Conservation (phyloP, 352 stramenopile species). For the Plasmopara halstedii region DNA sequence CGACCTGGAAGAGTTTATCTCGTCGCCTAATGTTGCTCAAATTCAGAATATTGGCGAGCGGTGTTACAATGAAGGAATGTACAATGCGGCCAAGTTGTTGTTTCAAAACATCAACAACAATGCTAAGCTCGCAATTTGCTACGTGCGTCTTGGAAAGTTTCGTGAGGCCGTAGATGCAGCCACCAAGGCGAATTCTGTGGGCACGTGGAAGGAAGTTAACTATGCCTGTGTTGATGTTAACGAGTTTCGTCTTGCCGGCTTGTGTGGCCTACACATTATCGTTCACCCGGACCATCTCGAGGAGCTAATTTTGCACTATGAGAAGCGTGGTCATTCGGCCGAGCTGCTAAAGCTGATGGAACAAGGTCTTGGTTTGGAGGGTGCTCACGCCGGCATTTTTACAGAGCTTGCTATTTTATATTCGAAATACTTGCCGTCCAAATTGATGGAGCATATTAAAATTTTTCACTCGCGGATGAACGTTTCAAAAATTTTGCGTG, state of each 20-base stretch:
- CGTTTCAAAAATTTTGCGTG: conserved; percentile 95
- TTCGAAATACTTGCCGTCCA: conserved; percentile 98
- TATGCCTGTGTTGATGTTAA: conserved; percentile 96
- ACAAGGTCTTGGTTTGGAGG: conserved; percentile 97
- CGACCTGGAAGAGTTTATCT: conserved; percentile 99
- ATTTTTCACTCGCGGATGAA: conserved; percentile 99
- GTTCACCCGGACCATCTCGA: conserved; percentile 99
- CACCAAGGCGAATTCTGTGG: conserved; percentile 98
- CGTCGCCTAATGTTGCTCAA: conserved; percentile 98
- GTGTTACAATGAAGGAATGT: conserved; percentile 98
- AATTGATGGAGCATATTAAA: conserved; percentile 99
- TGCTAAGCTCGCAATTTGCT: conserved; percentile 99
- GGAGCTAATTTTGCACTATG: conserved; percentile 98
- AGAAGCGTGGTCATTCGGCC: conserved; percentile 94
- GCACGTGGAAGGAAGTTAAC: conserved; percentile 99
- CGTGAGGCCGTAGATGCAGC: conserved; percentile 98
- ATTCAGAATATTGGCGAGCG: conserved; percentile 99
- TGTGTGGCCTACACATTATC: conserved; percentile 99
- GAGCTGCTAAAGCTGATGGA: conserved; percentile 98
- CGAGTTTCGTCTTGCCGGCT: conserved; percentile 97
- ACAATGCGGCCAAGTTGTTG: conserved; percentile 97
- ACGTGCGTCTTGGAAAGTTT: conserved; percentile 98
- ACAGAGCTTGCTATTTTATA: conserved; percentile 99
- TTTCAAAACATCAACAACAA: conserved; percentile 99
- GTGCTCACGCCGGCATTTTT: conserved; percentile 99